phyloP scores from a whole-genome alignment of 305 asterid genomes.

The Withania somnifera region DNA sequence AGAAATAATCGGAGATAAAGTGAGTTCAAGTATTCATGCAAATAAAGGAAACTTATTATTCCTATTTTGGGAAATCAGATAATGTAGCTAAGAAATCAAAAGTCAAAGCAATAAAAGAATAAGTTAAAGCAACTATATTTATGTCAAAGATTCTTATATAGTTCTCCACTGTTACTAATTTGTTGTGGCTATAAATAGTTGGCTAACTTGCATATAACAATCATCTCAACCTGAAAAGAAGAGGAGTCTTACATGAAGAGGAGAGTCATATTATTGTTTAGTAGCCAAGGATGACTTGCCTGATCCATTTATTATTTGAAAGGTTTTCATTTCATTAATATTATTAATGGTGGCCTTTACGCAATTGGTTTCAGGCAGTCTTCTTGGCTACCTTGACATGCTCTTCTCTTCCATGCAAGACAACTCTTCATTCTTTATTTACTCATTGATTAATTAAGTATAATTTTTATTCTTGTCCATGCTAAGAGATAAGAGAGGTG shows the following conservation, averaged over 20 bases:
- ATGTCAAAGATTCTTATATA: background rate
- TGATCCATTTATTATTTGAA: conserved; percentile 7
- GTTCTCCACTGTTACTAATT: background rate
- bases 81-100: background rate
- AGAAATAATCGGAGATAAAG: too few species aligned
- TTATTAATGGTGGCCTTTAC: background rate
- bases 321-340: too few species aligned
- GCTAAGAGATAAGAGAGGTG: conserved; percentile 9
- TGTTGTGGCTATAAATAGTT: conserved; percentile 23
- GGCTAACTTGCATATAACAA: background rate
- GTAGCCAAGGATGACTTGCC: conserved; percentile 23
- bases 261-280: conserved; percentile 18
- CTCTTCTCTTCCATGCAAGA: conserved; percentile 25
- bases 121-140: background rate
- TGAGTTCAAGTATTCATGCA: too few species aligned
- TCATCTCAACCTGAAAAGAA: background rate
- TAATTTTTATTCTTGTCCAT: too few species aligned
- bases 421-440: background rate
- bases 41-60: too few species aligned
- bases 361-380: conserved; percentile 26
- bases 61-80: too few species aligned
- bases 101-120: background rate
- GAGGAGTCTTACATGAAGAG: conserved; percentile 28
- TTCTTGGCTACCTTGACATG: conserved; percentile 31
- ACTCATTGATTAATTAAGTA: too few species aligned